These are phyloP conservation scores for Tylopilus rubrobrunneus DNA, from an alignment of 768 basidiomycete species.

Conservation along the genomic window DNA sequence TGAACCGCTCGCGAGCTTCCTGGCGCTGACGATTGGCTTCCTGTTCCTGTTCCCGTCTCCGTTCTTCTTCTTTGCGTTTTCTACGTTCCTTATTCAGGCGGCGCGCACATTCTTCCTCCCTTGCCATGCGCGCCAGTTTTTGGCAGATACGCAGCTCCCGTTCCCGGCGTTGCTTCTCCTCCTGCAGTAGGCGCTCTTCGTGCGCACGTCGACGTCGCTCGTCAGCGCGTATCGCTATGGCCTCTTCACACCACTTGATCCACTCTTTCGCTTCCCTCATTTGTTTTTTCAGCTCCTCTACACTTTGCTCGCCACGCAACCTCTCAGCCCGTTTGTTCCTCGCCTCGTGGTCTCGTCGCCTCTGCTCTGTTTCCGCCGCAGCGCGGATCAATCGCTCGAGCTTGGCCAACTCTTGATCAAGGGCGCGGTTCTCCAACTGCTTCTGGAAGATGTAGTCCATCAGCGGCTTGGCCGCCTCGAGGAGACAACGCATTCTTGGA, in stretches of 20 bases:
- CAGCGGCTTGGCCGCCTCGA: slow-evolving; percentile 11
- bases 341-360: slow-evolving; percentile 13
- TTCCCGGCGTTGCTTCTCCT: slow-evolving; percentile 20
- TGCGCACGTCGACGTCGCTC: slow-evolving; percentile 16
- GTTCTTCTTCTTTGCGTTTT: slow-evolving; percentile 6
- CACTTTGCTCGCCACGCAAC: slow-evolving; percentile 12
- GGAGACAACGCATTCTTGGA: slow-evolving; percentile 7
- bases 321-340: slow-evolving; percentile 21
- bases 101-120: slow-evolving; percentile 12
- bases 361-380: slow-evolving; percentile 6
- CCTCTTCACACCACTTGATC: slow-evolving; percentile 9
- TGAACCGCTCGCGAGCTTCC: slow-evolving; percentile 2
- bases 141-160: slow-evolving; percentile 14
- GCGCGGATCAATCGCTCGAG: slow-evolving; percentile 26
- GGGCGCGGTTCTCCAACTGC: slow-evolving; percentile 17
- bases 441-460: slow-evolving; percentile 27
- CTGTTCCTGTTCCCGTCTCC: slow-evolving; percentile 14
- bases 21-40: slow-evolving; percentile 7
- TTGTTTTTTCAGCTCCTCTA: slow-evolving; percentile 15
- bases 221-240: slow-evolving; percentile 13
- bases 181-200: slow-evolving; percentile 11
- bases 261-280: slow-evolving; percentile 22
- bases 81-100: slow-evolving; percentile 3
- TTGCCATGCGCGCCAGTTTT: slow-evolving; percentile 6
- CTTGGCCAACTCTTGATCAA: slow-evolving; percentile 8